A percentile compares a stretch with the other conserved stretches of the same genome.
Evolutionary conservation across 2,329 filamentous ascomycete species (phyloP).

Genomic region (Bipolaris bicolor): DNA sequence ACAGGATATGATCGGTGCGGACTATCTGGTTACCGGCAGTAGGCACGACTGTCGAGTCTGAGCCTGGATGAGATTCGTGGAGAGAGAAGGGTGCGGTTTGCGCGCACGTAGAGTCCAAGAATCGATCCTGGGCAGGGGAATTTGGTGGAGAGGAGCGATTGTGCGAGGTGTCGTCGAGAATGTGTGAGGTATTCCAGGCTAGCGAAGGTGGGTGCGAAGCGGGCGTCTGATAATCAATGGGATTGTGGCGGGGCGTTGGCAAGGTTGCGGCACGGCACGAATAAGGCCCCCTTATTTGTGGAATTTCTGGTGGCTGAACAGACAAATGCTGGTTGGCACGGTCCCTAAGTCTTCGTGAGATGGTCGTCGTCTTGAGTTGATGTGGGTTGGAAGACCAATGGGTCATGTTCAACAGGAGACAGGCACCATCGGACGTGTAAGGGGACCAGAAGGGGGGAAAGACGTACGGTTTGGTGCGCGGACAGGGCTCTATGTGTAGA

Average conservation of each 20-base stretch:
- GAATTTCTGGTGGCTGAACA: conserved; percentile 39
- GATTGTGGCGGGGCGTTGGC: conserved; percentile 37
- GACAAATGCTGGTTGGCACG: conserved; percentile 38
- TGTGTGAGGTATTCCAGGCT: conserved; percentile 31
- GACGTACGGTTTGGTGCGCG: conserved; percentile 45
- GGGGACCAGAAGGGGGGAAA: conserved; percentile 42
- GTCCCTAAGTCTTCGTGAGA: conserved; percentile 46
- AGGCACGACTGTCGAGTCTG: conserved; percentile 19
- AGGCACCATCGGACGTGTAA: conserved; percentile 36
- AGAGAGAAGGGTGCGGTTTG: conserved; percentile 27
- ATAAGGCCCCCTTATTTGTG: conserved; percentile 36
- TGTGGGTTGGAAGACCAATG: conserved; percentile 38
- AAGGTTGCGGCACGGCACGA: conserved; percentile 44
- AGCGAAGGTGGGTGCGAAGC: conserved; percentile 31
- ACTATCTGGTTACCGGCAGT: conserved; percentile 17
- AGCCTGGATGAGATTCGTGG: conserved; percentile 27
- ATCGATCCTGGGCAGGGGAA: conserved; percentile 20
- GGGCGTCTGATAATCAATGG: conserved; percentile 37
- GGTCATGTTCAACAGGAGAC: conserved; percentile 44
- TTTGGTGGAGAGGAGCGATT: conserved; percentile 29
- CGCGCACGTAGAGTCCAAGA: conserved; percentile 22
- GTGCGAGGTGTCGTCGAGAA: conserved; percentile 26
- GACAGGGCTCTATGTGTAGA: conserved; percentile 28
- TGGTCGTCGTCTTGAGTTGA: conserved; percentile 38
- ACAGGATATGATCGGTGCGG: conserved; percentile 22